phyloP scores from a whole-genome alignment of 2,329 filamentous ascomycete genomes.

The Venturia pyrina region DNA sequence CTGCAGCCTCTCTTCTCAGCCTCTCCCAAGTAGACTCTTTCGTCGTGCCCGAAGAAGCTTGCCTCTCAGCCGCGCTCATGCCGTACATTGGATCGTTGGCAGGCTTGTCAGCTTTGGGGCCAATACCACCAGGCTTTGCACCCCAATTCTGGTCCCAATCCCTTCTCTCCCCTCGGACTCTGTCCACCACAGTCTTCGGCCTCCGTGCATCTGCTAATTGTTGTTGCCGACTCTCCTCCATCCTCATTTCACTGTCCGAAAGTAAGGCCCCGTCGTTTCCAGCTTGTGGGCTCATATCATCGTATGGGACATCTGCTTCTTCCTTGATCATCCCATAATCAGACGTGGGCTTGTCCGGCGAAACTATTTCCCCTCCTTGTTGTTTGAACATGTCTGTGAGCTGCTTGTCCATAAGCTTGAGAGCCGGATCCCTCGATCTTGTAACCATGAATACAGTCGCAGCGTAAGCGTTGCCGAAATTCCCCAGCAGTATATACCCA shows the following conservation, averaged over 20 bases:
- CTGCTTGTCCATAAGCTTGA: background rate
- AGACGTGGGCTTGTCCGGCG: background rate
- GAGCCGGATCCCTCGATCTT: background rate
- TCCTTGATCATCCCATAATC: background rate
- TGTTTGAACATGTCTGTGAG: background rate
- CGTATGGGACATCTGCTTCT: background rate
- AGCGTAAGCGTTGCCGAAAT: background rate
- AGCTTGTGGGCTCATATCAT: conserved; percentile 5
- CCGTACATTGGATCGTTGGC: background rate
- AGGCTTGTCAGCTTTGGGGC: background rate
- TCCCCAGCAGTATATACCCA: background rate
- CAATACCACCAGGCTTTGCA: background rate
- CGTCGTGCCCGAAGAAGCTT: background rate
- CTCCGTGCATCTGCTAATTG: background rate
- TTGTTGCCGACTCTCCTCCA: background rate
- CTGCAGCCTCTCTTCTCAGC: background rate
- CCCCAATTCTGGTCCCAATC: background rate
- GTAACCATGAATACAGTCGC: background rate
- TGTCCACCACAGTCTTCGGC: background rate
- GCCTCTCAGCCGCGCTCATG: background rate
- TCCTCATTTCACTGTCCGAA: conserved; percentile 6
- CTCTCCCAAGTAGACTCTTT: background rate
- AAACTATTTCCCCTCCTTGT: background rate
- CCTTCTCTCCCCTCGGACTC: background rate
- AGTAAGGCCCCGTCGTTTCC: background rate